Evolutionary conservation across 1,139 yeast species (phyloP).

Genomic region (Tardiomyces depauwii): DNA sequence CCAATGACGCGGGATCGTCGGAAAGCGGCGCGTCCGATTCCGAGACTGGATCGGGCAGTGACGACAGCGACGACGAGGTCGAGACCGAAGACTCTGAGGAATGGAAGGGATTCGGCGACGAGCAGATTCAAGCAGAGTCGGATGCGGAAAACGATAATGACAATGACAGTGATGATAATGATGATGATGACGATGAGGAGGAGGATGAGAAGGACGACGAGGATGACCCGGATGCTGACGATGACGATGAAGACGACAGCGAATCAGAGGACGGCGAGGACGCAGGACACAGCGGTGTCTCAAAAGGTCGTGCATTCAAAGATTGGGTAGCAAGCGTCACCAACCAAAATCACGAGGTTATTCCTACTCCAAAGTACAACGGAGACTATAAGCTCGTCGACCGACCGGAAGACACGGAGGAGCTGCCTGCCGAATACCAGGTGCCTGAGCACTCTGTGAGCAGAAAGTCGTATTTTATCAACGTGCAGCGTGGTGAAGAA

Average conservation of each 20-base stretch:
- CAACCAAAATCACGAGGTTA: constrained; percentile 12
- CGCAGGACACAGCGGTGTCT: constrained; percentile 7
- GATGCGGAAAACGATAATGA: constrained; percentile 11
- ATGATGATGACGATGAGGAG: constrained; percentile 8
- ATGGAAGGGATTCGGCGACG: constrained; percentile 10
- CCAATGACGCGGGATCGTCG: constrained; percentile 13
- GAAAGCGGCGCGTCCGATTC: constrained; percentile 31
- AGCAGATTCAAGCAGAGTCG: constrained; percentile 9
- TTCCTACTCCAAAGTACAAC: constrained; percentile 21
- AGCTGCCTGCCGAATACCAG: constrained; percentile 37
- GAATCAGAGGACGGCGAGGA: constrained; percentile 14
- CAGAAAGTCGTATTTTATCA: constrained; percentile 58
- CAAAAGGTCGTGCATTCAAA: constrained; percentile 37
- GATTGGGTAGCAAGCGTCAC: constrained; percentile 42
- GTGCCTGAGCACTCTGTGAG: constrained; percentile 41
- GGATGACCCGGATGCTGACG: constrained; percentile 10
- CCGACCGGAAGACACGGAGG: constrained; percentile 26
- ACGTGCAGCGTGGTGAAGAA: constrained; percentile 50
- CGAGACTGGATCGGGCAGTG: constrained; percentile 5
- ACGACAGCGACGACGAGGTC: constrained; percentile 13
- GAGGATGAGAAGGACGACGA: constrained; percentile 8
- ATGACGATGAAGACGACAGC: constrained; percentile 13
- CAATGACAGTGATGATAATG: constrained; percentile 14
- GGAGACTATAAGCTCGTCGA: constrained; percentile 24
- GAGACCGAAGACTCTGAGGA: constrained; percentile 8